Evolutionary conservation across 768 basidiomycete species (phyloP).

Genomic region (Leccinum disarticulatum): DNA sequence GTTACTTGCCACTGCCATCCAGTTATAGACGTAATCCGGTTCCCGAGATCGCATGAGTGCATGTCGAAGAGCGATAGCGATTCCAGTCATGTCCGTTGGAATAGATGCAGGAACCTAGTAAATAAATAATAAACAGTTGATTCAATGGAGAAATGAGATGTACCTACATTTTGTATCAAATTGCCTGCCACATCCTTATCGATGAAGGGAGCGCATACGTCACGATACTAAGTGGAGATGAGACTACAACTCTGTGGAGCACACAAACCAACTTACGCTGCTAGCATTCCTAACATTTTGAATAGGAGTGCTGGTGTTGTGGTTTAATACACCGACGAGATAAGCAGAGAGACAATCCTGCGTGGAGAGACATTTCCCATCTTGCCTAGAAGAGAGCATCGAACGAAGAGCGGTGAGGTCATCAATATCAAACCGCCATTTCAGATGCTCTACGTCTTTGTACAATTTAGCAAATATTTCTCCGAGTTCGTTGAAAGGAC

Average conservation of each 20-base stretch:
- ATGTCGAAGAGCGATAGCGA: slow-evolving; percentile 19
- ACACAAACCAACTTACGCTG: slow-evolving; percentile 22
- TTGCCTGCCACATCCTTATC: slow-evolving; percentile 20
- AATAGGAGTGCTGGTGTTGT: slow-evolving; percentile 12
- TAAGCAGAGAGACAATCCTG: slow-evolving; percentile 35
- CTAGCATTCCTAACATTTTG: slow-evolving; percentile 27
- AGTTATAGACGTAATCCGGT: slow-evolving; percentile 16
- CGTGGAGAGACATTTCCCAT: slow-evolving; percentile 12
- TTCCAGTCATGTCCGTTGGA: slow-evolving; percentile 18
- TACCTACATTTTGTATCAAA: slow-evolving; percentile 19
- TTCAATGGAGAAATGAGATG: neutral
- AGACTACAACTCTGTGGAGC: neutral
- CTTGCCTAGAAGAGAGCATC: slow-evolving; percentile 6
- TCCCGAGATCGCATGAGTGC: slow-evolving; percentile 15
- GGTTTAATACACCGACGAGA: slow-evolving; percentile 24
- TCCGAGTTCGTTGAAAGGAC: slow-evolving; percentile 19
- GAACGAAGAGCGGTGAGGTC: slow-evolving; percentile 18
- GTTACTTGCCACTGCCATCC: slow-evolving; percentile 19
- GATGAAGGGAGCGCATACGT: slow-evolving; percentile 17
- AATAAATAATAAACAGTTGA: neutral
- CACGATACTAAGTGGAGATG: slow-evolving; percentile 19
- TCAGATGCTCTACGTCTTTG: slow-evolving; percentile 14
- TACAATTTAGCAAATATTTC: slow-evolving; percentile 12
- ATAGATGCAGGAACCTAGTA: slow-evolving; percentile 13
- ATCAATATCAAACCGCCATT: slow-evolving; percentile 14